phyloP scores from a whole-genome alignment of 805 yeast genomes.

The Saccharomyces jurei region DNA sequence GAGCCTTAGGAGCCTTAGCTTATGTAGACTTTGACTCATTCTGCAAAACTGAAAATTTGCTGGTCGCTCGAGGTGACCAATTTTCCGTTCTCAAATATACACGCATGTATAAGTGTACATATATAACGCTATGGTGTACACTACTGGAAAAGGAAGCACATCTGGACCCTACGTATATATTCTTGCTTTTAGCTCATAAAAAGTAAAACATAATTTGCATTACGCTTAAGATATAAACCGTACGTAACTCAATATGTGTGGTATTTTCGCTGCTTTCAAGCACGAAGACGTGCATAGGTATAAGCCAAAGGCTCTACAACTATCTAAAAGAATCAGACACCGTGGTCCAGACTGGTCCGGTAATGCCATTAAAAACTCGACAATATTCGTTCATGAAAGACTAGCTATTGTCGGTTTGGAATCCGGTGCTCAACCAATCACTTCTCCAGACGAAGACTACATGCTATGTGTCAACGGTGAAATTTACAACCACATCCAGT shows the following conservation, averaged over 20 bases:
- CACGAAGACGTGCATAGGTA: slow-evolving; percentile 72
- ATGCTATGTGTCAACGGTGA: slow-evolving; percentile 92
- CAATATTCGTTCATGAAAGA: slow-evolving; percentile 90
- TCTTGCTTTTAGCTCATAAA: not conserved
- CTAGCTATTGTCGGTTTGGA: slow-evolving; percentile 95
- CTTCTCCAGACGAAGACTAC: slow-evolving; percentile 65
- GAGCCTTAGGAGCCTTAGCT: not conserved
- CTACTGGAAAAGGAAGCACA: not conserved
- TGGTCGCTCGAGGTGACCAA: not conserved
- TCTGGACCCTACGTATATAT: not conserved
- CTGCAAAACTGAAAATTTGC: not conserved
- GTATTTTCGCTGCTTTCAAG: slow-evolving; percentile 88
- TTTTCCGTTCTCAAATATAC: not conserved
- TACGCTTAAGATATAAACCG: not conserved
- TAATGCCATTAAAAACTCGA: slow-evolving; percentile 65
- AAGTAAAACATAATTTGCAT: not conserved
- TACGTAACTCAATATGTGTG: slow-evolving; percentile 62
- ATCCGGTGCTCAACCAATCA: slow-evolving; percentile 96
- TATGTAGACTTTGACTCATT: not conserved
- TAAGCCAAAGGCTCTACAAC: slow-evolving; percentile 81
- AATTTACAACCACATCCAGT: slow-evolving; percentile 89
- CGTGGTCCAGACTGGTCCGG: slow-evolving; percentile 99
- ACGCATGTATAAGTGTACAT: not conserved
- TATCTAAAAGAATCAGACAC: slow-evolving; percentile 90
- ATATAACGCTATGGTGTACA: not conserved